A percentile compares a stretch with the other conserved stretches of the same genome.
phyloP scores from a whole-genome alignment of 2,329 filamentous ascomycete species.

The Colletotrichum magnum region DNA sequence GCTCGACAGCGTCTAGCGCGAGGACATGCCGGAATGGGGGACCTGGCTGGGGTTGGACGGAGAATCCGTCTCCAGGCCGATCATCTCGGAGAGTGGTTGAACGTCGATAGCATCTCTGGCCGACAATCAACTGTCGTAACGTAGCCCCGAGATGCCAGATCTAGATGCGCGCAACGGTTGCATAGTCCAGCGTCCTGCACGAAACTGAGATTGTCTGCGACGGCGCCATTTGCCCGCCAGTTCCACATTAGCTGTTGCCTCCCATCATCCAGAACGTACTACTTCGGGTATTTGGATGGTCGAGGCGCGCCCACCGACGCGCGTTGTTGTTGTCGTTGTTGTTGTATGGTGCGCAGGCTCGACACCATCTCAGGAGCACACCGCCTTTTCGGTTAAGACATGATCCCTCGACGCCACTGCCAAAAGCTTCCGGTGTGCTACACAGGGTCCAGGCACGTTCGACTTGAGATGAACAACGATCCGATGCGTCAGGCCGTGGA shows the following conservation, averaged over 20 bases:
- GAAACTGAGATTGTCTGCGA: not conserved
- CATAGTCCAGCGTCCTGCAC: slow-evolving; percentile 22
- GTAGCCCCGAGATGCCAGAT: slow-evolving; percentile 28
- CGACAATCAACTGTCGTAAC: not conserved
- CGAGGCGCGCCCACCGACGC: slow-evolving; percentile 26
- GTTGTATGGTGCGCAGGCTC: slow-evolving; percentile 30
- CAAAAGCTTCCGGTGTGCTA: slow-evolving; percentile 7
- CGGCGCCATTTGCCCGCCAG: slow-evolving; percentile 20
- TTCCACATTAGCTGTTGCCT: not conserved
- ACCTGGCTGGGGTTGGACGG: slow-evolving; percentile 3
- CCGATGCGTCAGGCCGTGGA: slow-evolving; percentile 7
- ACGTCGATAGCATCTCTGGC: not conserved
- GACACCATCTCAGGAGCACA: slow-evolving; percentile 40
- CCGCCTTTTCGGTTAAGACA: slow-evolving; percentile 43
- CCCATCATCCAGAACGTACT: slow-evolving; percentile 2
- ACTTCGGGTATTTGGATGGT: slow-evolving; percentile 9
- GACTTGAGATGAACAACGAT: slow-evolving; percentile 19
- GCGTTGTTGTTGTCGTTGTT: slow-evolving; percentile 10
- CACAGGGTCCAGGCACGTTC: not conserved
- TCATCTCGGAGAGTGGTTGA: not conserved
- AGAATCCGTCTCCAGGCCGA: slow-evolving; percentile 2
- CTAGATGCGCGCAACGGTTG: slow-evolving; percentile 39
- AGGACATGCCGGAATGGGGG: slow-evolving; percentile 36
- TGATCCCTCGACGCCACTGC: slow-evolving; percentile 36
- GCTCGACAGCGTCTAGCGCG: slow-evolving; percentile 22